Evolutionary conservation across 2,329 filamentous ascomycete genomes (phyloP).

Genomic region (Epichloe gansuensis): DNA sequence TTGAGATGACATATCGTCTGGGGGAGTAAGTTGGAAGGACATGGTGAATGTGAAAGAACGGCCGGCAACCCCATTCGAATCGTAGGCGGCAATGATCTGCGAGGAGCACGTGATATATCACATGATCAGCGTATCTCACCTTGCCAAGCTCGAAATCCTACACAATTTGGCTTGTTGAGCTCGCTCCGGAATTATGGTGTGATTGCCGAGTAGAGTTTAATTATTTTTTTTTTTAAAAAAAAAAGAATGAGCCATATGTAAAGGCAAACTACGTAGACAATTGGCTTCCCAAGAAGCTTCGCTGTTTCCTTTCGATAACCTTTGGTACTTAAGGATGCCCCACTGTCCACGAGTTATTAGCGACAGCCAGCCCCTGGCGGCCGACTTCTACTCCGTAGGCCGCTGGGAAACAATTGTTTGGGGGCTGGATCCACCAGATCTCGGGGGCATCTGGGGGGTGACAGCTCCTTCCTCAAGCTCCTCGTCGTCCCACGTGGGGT

Average conservation of each 20-base stretch:
- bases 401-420: not conserved
- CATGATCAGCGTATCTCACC: not conserved
- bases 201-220: not conserved
- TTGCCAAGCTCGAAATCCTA: too few relatives aligned
- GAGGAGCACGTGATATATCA: not conserved
- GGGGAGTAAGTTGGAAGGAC: not conserved
- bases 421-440: constrained; percentile 3
- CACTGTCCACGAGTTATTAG: not conserved
- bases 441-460: not conserved
- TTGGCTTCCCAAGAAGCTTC: not conserved
- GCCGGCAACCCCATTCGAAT: not conserved
- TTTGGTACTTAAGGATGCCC: not conserved
- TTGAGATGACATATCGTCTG: not conserved
- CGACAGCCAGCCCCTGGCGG: not conserved
- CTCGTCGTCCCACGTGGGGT: not conserved
- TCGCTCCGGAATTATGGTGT: not conserved
- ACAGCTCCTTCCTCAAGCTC: not conserved
- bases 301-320: not conserved
- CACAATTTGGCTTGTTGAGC: too few relatives aligned
- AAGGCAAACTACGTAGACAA: not conserved
- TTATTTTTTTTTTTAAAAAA: too few relatives aligned
- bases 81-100: not conserved
- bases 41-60: not conserved
- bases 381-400: not conserved
- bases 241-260: too few relatives aligned